phyloP scores from a whole-genome alignment of 176 grass and related monocot species.

The Eremochloa ophiuroides region DNA sequence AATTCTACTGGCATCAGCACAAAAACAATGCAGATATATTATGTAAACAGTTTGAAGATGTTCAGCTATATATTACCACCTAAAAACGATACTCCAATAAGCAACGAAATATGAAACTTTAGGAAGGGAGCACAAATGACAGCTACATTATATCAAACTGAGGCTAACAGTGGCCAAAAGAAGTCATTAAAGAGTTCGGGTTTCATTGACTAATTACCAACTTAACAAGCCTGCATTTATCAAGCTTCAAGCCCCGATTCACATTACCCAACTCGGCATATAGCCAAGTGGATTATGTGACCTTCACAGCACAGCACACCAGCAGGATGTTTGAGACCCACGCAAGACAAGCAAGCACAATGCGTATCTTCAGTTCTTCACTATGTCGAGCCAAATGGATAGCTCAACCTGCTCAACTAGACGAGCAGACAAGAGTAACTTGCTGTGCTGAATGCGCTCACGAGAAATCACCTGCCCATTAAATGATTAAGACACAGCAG shows the following conservation, averaged over 20 bases:
- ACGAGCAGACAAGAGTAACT: neutral
- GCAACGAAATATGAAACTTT: neutral
- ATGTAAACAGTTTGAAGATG: neutral
- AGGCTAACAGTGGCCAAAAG: neutral
- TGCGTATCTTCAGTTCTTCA: neutral
- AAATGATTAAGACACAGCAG: neutral
- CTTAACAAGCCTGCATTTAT: slow-evolving; percentile 4
- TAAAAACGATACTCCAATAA: neutral
- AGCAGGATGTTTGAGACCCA: neutral
- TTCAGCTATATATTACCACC: neutral
- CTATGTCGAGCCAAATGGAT: slow-evolving; percentile 11
- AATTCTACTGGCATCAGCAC: neutral
- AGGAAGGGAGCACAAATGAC: neutral
- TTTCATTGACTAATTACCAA: slow-evolving; percentile 19
- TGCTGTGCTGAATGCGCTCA: neutral
- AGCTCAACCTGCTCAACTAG: neutral
- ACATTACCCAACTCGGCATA: neutral
- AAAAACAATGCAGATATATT: slow-evolving; percentile 2
- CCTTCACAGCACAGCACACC: neutral
- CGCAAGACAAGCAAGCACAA: neutral
- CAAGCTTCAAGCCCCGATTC: neutral
- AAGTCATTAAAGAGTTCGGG: neutral
- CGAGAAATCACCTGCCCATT: slow-evolving; percentile 21
- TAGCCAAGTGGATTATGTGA: neutral
- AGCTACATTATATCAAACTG: neutral